phyloP scores from a whole-genome alignment of 2,329 filamentous ascomycete genomes.

The Furcasterigmium furcatum region DNA sequence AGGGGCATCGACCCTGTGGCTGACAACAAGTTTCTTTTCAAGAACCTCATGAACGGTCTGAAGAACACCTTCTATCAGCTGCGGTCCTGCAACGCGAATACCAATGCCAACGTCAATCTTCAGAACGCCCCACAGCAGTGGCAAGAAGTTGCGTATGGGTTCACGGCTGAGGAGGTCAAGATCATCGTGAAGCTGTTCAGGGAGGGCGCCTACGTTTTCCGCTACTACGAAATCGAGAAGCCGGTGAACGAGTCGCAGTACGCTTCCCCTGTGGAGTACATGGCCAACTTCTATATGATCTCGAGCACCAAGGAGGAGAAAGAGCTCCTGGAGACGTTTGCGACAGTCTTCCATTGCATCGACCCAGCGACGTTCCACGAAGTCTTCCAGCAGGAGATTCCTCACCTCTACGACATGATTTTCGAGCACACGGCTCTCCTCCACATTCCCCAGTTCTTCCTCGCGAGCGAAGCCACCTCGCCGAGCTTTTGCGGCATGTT shows the following conservation, averaged over 20 bases:
- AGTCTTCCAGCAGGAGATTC: slow-evolving; percentile 96
- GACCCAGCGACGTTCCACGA: slow-evolving; percentile 98
- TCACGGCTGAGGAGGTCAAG: slow-evolving; percentile 94
- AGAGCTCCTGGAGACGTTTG: slow-evolving; percentile 94
- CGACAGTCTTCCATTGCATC: slow-evolving; percentile 96
- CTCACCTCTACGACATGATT: slow-evolving; percentile 94
- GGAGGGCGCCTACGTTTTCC: slow-evolving; percentile 92
- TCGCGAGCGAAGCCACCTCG: slow-evolving; percentile 97
- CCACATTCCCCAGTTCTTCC: slow-evolving; percentile 95
- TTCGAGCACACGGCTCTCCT: slow-evolving; percentile 93
- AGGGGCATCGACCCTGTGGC: slow-evolving; percentile 84
- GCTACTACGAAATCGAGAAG: slow-evolving; percentile 93
- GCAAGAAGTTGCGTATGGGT: slow-evolving; percentile 93
- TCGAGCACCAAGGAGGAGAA: slow-evolving; percentile 96
- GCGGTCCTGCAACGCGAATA: slow-evolving; percentile 77
- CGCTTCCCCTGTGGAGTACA: slow-evolving; percentile 82
- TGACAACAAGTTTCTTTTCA: slow-evolving; percentile 98
- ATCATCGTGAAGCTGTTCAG: slow-evolving; percentile 97
- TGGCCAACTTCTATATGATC: slow-evolving; percentile 92
- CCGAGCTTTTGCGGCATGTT: slow-evolving; percentile 98
- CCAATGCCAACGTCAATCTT: slow-evolving; percentile 63
- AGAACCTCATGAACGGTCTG: slow-evolving; percentile 90
- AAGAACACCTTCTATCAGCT: slow-evolving; percentile 97
- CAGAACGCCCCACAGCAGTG: slow-evolving; percentile 83
- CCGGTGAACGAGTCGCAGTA: slow-evolving; percentile 68